Evolutionary conservation across 495 filamentous ascomycete genomes (phyloP).

Genomic region (Penicillium pancosmium): DNA sequence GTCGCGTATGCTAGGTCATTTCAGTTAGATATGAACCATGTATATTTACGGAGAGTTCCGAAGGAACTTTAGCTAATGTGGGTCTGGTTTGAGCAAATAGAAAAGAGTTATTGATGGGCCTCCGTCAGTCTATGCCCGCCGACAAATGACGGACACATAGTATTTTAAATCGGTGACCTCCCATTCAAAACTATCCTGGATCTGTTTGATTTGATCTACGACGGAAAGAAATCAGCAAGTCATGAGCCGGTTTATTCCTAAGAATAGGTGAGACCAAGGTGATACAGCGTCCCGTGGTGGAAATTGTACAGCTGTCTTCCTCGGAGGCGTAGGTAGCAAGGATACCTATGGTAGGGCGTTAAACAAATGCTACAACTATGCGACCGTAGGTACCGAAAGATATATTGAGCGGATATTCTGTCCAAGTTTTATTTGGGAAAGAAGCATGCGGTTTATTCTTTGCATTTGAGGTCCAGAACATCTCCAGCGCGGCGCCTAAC

Average conservation of each 20-base stretch:
- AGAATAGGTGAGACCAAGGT: slow-evolving; percentile 5
- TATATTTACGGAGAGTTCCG: background rate
- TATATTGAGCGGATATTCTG: no score
- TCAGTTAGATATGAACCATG: background rate
- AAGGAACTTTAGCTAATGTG: background rate
- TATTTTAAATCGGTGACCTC: background rate
- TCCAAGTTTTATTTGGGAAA: no score
- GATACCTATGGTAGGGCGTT: background rate
- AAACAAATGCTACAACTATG: background rate
- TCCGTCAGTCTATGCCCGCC: background rate
- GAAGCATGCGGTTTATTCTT: background rate
- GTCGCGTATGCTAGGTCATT: background rate
- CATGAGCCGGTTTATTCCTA: slow-evolving; percentile 2
- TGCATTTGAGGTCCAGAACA: background rate
- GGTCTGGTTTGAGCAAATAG: background rate
- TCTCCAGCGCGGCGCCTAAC: background rate
- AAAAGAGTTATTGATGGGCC: background rate
- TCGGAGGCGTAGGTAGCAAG: background rate
- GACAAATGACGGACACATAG: background rate
- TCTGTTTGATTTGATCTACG: slow-evolving; percentile 3
- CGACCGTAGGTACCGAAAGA: no score
- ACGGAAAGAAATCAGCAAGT: background rate
- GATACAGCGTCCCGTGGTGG: background rate
- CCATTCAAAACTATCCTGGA: slow-evolving; percentile 10
- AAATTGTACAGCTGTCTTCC: background rate